Base-by-base conservation (phyloP, 495 filamentous ascomycete genomes). In the Rusavskia elegans region DNA sequence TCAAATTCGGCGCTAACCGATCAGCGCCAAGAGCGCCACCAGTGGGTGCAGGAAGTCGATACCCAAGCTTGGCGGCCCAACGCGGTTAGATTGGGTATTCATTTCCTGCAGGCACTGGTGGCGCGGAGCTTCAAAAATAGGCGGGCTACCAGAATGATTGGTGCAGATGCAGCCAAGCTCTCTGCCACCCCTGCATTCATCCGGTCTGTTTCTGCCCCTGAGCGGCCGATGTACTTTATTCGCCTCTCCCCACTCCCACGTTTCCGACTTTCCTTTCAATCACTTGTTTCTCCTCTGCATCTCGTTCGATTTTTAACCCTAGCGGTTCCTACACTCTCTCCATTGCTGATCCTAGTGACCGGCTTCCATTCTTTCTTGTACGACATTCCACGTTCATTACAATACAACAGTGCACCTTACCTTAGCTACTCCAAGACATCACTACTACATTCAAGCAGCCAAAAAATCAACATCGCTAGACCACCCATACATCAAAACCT, bases 341-440 rank as follows among this genome's bases (percentile, higher is more conserved):
- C 32, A 19, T 48, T 17, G 17, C 50, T 52, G 50, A 36, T 52
- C 50, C 39, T 21, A 41, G 50, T 17, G 50, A 52, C 16, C 37
- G 37, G 50, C 50, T 52, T 52, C 36, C 50, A 44, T 52, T 50
- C 48, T n/a, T 50, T 50, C 23, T 37, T 9, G 27, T 10, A 38
- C 29, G 5, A 32, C n/a, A 50, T 39, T 14, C 29, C 29, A 50
- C 48, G n/a, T 23, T 50, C 36, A 19, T 25, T 39, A 39, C 29
- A 37, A 17, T 17, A 27, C 25, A 27, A 4, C 4, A 27, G 4
- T 27, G 25, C 25, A 27, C 25, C 25, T 27, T 27, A 27, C 6
- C 32, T 11, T 14, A 11, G 32, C 8, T 35, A 14, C 32, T 35
- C 32, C 32, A 30, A 30, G 8, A 8, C 32, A 35, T 35, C 13